These are phyloP conservation scores for Volvox africanus DNA, from an alignment of 139 green algal species.

Conservation along the genomic window DNA sequence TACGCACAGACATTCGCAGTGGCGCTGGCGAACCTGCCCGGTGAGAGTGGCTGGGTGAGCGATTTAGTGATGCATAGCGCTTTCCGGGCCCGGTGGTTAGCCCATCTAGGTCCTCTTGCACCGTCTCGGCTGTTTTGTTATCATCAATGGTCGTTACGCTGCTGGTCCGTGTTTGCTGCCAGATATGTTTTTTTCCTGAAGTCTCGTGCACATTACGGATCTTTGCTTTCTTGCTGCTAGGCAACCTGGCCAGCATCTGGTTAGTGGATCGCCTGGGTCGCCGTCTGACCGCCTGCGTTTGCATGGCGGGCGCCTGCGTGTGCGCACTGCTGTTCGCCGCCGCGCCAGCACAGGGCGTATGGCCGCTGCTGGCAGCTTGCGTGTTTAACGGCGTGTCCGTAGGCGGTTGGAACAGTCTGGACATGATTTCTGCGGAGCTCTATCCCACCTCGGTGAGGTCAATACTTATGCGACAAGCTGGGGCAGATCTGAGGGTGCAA, in stretches of 20 bases:
- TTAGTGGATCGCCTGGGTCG: conserved; percentile 64
- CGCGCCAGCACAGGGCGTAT: conserved; percentile 49
- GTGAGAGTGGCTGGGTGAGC: conserved; percentile 19
- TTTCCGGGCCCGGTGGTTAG: too few relatives aligned
- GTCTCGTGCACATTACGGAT: background rate
- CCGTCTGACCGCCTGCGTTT: conserved; percentile 55
- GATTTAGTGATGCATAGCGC: too few relatives aligned
- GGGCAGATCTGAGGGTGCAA: too few relatives aligned
- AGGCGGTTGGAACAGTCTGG: conserved; percentile 65
- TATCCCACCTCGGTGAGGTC: conserved; percentile 64
- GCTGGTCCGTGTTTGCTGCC: too few relatives aligned
- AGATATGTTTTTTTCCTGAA: background rate
- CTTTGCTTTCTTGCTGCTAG: conserved; percentile 27
- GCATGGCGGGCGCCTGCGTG: conserved; percentile 58
- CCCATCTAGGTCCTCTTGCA: too few relatives aligned
- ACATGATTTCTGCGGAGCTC: conserved; percentile 64
- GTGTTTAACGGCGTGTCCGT: conserved; percentile 66
- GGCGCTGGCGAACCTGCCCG: conserved; percentile 66
- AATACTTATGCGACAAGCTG: too few relatives aligned
- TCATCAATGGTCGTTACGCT: too few relatives aligned
- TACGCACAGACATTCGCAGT: conserved; percentile 69
- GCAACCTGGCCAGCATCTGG: conserved; percentile 65
- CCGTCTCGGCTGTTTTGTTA: too few relatives aligned
- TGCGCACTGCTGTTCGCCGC: conserved; percentile 60
- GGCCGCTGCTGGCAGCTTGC: conserved; percentile 59